Evolutionary conservation across 352 stramenopile species (phyloP), one percentile per base, ranked within the genome.

Genomic region (Phytophthora sansomeana): DNA sequence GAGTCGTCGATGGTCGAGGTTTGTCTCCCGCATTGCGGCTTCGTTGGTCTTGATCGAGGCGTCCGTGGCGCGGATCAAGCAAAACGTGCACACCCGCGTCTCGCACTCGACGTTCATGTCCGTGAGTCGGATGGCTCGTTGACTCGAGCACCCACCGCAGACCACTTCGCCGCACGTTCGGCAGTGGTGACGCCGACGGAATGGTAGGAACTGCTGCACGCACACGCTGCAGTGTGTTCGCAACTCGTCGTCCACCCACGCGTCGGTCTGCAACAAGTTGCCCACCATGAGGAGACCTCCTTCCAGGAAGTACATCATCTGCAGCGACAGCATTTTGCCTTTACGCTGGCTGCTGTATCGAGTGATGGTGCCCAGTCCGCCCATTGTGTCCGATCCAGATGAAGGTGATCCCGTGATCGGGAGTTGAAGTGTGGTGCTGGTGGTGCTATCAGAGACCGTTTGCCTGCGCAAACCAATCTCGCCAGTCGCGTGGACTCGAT

Each of bases 191-290:
- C 86, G 82, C 14, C 84, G 81, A 16, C 84, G 84, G 46, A 94
- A 92, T 7, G 86, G 79, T 33, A 91, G 67, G 68, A 94, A 95
- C 54, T 92, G 84, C 80, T 92, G 83, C 29, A 93, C 72, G 63
- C 86, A 95, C 39, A 92, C 78, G 56, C 80, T 95, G 76, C 86
- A 95, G 61, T 93, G 86, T 16, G 82, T 90, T 24, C 84, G 81
- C 36, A 84, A 64, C 17, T 83, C 75, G 65, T 94, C 84, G 29
- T 89, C 69, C 11, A 94, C 67, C 86, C 86, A 94, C 8, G 68
- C 68, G 39, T 91, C 79, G 17, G 79, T 87, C 55, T 84, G 82
- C 36, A 92, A 72, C 33, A 94, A 62, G 42, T 89, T 94, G 32
- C 63, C 74, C 11, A 89, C 83, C 33, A 92, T 85, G 29, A 94